A percentile compares a stretch with the other conserved stretches of the same genome.
Evolutionary conservation across 805 yeast species (phyloP).

Genomic region (Hanseniaspora taiwanica): DNA sequence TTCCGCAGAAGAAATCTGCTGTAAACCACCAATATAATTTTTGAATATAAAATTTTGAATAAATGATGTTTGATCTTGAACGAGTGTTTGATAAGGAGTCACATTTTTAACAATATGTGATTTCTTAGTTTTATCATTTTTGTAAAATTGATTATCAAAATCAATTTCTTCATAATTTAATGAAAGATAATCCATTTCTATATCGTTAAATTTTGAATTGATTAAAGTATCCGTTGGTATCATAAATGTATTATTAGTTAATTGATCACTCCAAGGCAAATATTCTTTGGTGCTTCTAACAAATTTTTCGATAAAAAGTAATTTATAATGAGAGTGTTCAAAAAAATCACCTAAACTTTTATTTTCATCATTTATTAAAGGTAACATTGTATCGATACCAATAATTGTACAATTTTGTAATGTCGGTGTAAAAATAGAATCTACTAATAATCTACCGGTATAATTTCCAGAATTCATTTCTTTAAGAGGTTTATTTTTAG

Average conservation of each 20-base stretch:
- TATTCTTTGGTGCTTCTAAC: conserved; percentile 7
- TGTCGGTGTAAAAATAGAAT: conserved; percentile 42
- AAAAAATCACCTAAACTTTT: neutral
- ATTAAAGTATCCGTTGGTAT: conserved; percentile 33
- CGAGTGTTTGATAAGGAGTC: conserved; percentile 7
- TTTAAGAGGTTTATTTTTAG: neutral
- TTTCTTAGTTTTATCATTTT: neutral
- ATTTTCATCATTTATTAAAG: conserved; percentile 1
- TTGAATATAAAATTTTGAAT: conserved; percentile 23
- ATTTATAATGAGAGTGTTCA: conserved; percentile 4
- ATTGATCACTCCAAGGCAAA: conserved; percentile 10
- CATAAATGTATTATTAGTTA: conserved; percentile 30
- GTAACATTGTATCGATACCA: conserved; percentile 1
- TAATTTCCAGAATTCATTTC: neutral
- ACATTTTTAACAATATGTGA: neutral
- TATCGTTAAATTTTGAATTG: conserved; percentile 20
- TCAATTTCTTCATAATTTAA: conserved; percentile 2
- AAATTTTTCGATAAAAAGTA: conserved; percentile 3
- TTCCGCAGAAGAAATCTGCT: conserved; percentile 7
- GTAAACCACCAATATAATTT: conserved; percentile 30
- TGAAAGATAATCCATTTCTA: conserved; percentile 34
- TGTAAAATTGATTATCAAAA: conserved; percentile 8
- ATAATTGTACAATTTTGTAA: conserved; percentile 56
- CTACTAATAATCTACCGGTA: conserved; percentile 16
- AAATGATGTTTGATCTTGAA: conserved; percentile 21